Percentiles rank a stretch among this genome's conserved stretches.
phyloP scores from a whole-genome alignment of 495 filamentous ascomycete species.

The Sordaria brevicollis region DNA sequence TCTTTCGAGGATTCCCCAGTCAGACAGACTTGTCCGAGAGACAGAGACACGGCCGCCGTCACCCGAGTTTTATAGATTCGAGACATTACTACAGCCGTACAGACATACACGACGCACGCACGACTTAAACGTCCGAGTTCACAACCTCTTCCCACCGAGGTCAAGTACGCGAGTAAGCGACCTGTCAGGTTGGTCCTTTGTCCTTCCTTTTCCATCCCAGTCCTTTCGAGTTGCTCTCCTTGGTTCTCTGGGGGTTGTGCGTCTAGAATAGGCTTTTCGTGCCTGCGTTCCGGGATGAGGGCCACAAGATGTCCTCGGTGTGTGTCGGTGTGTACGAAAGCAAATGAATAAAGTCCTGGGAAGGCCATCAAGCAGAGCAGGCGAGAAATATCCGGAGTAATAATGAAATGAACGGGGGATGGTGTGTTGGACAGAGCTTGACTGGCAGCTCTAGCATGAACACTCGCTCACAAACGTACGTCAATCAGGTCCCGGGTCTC shows the following conservation, averaged over 20 bases:
- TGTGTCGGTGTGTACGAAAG: background rate
- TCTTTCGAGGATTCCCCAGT: background rate
- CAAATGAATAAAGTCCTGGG: background rate
- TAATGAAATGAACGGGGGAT: background rate
- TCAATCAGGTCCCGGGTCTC: background rate
- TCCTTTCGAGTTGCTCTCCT: background rate
- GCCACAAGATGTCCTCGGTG: background rate
- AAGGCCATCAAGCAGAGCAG: background rate
- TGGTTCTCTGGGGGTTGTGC: background rate
- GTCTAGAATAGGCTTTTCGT: background rate
- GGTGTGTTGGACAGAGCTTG: background rate
- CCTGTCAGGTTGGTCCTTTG: background rate
- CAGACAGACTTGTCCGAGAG: background rate
- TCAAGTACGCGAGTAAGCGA: background rate
- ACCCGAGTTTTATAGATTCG: background rate
- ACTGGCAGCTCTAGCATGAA: background rate
- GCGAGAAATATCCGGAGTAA: background rate
- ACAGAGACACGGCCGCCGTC: background rate
- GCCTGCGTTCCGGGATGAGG: background rate
- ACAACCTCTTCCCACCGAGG: background rate
- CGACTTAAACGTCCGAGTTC: background rate
- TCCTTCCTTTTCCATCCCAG: background rate
- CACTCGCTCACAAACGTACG: background rate
- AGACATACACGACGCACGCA: background rate
- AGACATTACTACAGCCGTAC: background rate